Evolutionary conservation across 2,329 filamentous ascomycete genomes (phyloP).

Genomic region (Aspergillus oerlinghausenensis): DNA sequence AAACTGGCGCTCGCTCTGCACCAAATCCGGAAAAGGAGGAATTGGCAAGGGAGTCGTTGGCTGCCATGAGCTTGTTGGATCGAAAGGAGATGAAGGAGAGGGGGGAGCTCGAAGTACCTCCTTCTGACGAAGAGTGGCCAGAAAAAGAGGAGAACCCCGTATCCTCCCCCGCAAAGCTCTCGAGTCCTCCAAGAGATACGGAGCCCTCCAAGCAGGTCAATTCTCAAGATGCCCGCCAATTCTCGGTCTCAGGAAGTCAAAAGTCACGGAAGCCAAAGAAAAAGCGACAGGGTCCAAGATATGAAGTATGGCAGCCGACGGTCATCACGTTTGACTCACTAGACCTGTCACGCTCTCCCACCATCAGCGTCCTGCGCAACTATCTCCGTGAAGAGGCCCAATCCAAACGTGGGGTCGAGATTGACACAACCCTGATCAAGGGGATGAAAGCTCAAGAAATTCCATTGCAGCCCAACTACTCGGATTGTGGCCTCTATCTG

Average conservation of each 20-base stretch:
- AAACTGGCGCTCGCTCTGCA: background rate
- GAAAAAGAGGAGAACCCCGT: slow-evolving; percentile 26
- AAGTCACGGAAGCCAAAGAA: slow-evolving; percentile 21
- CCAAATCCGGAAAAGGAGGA: slow-evolving; percentile 19
- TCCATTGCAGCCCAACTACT: slow-evolving; percentile 76
- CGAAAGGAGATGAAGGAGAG: slow-evolving; percentile 2
- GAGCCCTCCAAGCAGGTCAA: slow-evolving; percentile 8
- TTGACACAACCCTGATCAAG: slow-evolving; percentile 44
- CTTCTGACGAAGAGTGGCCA: slow-evolving; percentile 24
- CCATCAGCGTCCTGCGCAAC: slow-evolving; percentile 65
- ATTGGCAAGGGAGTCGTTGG: slow-evolving; percentile 20
- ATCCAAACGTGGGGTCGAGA: slow-evolving; percentile 52
- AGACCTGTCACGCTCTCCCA: slow-evolving; percentile 57
- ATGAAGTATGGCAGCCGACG: slow-evolving; percentile 54
- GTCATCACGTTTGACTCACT: slow-evolving; percentile 90
- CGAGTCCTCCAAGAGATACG: slow-evolving; percentile 10
- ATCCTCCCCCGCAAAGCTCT: slow-evolving; percentile 12
- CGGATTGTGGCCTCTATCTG: slow-evolving; percentile 85
- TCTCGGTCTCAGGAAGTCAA: slow-evolving; percentile 3
- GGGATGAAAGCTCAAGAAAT: slow-evolving; percentile 70
- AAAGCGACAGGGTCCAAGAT: slow-evolving; percentile 34
- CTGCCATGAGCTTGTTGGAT: slow-evolving; percentile 27
- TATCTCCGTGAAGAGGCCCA: slow-evolving; percentile 72
- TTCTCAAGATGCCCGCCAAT: slow-evolving; percentile 10
- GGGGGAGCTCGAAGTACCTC: slow-evolving; percentile 3